Conservation (phyloP, 2,329 filamentous ascomycete species). For the Aspergillus sp. region DNA sequence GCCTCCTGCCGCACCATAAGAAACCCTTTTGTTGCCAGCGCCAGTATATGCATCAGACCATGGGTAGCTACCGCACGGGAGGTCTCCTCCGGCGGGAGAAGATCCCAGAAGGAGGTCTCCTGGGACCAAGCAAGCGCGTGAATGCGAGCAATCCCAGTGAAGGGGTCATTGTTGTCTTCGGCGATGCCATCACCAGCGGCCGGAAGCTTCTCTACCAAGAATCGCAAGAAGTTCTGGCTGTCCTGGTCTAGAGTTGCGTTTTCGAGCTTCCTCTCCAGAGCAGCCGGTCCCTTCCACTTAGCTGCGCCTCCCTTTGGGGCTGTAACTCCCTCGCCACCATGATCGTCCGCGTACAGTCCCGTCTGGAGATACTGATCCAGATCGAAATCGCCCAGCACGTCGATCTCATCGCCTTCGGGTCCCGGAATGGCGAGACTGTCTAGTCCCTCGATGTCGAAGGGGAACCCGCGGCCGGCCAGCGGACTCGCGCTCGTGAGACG, state of each 20-base stretch:
- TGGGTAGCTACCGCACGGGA: conserved; percentile 65
- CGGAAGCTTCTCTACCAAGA: conserved; percentile 49
- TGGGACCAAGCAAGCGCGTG: not conserved
- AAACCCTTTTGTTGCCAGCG: conserved; percentile 64
- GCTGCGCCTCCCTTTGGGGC: too few relatives aligned
- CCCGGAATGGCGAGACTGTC: conserved; percentile 22
- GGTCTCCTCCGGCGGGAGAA: conserved; percentile 61
- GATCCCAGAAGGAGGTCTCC: conserved; percentile 62
- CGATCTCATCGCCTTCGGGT: conserved; percentile 17
- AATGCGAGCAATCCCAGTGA: not conserved
- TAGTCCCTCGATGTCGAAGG: conserved; percentile 24
- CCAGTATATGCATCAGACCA: conserved; percentile 71
- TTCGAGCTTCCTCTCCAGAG: conserved; percentile 42
- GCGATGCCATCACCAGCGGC: conserved; percentile 19
- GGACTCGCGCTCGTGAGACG: conserved; percentile 61
- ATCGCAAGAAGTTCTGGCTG: conserved; percentile 61
- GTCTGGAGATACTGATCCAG: conserved; percentile 32
- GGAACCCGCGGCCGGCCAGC: conserved; percentile 52
- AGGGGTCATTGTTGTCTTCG: conserved; percentile 10
- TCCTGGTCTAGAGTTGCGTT: conserved; percentile 56
- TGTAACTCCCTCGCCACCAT: not conserved
- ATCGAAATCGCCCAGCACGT: conserved; percentile 26
- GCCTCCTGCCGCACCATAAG: conserved; percentile 61
- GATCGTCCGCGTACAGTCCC: conserved; percentile 26
- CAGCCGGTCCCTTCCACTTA: too few relatives aligned